Evolutionary conservation across 306 rosid genomes (phyloP).

Genomic region (Lathyrus aphaca): DNA sequence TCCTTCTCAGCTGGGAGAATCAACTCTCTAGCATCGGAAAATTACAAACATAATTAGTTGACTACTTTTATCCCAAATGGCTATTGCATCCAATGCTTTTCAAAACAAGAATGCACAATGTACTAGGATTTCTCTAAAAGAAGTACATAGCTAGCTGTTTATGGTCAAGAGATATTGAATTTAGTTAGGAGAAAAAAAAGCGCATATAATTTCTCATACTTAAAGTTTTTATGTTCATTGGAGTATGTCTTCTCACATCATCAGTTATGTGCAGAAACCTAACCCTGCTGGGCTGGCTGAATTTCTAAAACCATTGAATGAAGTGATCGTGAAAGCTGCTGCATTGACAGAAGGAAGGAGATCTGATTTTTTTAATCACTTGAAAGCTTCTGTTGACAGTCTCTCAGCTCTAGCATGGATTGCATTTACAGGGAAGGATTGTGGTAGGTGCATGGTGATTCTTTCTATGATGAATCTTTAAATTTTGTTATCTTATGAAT

Average conservation of each 20-base stretch:
- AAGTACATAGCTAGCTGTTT: conserved; percentile 10
- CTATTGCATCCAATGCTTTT: neutral
- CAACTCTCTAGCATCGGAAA: neutral
- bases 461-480: conserved; percentile 23
- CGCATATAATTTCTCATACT: neutral
- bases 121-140: conserved; percentile 23
- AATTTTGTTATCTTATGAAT: conserved; percentile 34
- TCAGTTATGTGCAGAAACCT: conserved; percentile 73
- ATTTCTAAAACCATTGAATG: conserved; percentile 87
- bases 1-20: conserved; percentile 23
- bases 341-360: conserved; percentile 83
- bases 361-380: conserved; percentile 83
- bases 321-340: conserved; percentile 63
- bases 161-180: neutral
- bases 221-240: neutral
- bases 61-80: neutral
- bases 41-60: neutral
- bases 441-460: conserved; percentile 61
- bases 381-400: conserved; percentile 89
- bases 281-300: conserved; percentile 69
- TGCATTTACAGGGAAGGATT: conserved; percentile 85
- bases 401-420: conserved; percentile 96
- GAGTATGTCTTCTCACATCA: conserved; percentile 7
- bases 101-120: neutral
- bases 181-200: conserved; percentile 30